Evolutionary conservation across 2,329 filamentous ascomycete genomes (phyloP), one percentile per base, ranked within the genome.

Genomic region (Epichloe gansuensis): DNA sequence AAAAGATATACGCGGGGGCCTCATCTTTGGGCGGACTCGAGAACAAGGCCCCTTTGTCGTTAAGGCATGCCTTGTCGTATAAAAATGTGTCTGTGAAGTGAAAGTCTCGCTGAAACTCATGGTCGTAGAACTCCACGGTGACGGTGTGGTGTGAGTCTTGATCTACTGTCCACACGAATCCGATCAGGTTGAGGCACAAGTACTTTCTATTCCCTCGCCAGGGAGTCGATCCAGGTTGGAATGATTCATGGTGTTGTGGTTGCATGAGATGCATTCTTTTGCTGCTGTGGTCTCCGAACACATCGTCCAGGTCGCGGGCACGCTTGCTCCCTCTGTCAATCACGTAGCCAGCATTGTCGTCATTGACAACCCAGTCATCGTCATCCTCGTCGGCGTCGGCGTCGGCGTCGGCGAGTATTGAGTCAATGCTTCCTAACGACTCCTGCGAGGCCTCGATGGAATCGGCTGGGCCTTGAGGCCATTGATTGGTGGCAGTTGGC

Each of bases 91-190:
- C 93, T 12, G 91, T 97, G 66, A 98, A 97, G 71, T 97, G 93
- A 62, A 96, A 96, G 66, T 97, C 90, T 47, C 91, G 81, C 65
- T 95, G 86, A 54, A 86, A 83, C 60, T 95, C 90, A 54, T 90
- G 86, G 67, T 98, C 94, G 66, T 97, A 96, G 66, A 98, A 98
- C 62, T 97, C 93, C 2, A 97, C 91, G 0, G 91, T 96, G 11
- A 98, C 85, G 2, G 93, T 98, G 65, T 97, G 82, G 61, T 91
- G 86, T 0, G 86, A 87, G 63, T 96, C 91, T 68, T 98, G 93
- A 60, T 95, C 88, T 17, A 98, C 88, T 0, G 91, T 97, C 89
- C 93, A 98, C 8, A 96, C 88, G 63, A 94, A 93, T 1, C 94
- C 93, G 51, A 91, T 88, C 54, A 98, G 73, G 64, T 97, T 97